These are phyloP conservation scores for Somion occarium DNA, from an alignment of 1,284 basidiomycete species.

Conservation along the genomic window DNA sequence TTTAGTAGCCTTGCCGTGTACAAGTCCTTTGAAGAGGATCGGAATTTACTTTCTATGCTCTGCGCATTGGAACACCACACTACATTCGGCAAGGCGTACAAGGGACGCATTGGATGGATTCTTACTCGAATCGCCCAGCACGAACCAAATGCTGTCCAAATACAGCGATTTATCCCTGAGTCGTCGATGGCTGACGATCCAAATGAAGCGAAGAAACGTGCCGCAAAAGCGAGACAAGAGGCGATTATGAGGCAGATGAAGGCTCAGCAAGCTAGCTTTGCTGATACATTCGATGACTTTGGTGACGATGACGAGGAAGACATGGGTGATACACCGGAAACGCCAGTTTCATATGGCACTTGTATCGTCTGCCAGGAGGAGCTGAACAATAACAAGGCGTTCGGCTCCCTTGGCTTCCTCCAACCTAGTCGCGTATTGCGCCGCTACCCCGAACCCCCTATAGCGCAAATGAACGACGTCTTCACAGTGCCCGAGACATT, in stretches of 20 bases:
- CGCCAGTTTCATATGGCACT: slow-evolving; percentile 70
- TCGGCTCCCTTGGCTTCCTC: slow-evolving; percentile 87
- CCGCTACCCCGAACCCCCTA: slow-evolving; percentile 67
- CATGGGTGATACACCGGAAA: slow-evolving; percentile 42
- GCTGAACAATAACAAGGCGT: slow-evolving; percentile 68
- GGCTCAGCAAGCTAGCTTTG: slow-evolving; percentile 83
- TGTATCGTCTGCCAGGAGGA: slow-evolving; percentile 99
- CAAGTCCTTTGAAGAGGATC: slow-evolving; percentile 51
- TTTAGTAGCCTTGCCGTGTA: slow-evolving; percentile 59
- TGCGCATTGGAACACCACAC: slow-evolving; percentile 74
- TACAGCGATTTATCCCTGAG: slow-evolving; percentile 41
- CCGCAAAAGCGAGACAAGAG: slow-evolving; percentile 82
- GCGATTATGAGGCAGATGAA: slow-evolving; percentile 93
- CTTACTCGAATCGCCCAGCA: slow-evolving; percentile 54
- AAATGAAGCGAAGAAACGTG: slow-evolving; percentile 68
- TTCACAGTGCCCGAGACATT: slow-evolving; percentile 63
- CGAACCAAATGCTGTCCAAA: slow-evolving; percentile 51
- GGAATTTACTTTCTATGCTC: slow-evolving; percentile 68
- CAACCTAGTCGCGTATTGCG: slow-evolving; percentile 88
- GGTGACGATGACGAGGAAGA: slow-evolving; percentile 53
- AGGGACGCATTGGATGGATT: slow-evolving; percentile 71
- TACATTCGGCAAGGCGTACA: slow-evolving; percentile 62
- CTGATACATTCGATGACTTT: slow-evolving; percentile 67
- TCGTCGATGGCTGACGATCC: slow-evolving; percentile 39
- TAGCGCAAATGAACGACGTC: slow-evolving; percentile 68